These are phyloP conservation scores for Blastobotrys apis DNA, from an alignment of 1,139 yeast genomes.

Conservation along the genomic window DNA sequence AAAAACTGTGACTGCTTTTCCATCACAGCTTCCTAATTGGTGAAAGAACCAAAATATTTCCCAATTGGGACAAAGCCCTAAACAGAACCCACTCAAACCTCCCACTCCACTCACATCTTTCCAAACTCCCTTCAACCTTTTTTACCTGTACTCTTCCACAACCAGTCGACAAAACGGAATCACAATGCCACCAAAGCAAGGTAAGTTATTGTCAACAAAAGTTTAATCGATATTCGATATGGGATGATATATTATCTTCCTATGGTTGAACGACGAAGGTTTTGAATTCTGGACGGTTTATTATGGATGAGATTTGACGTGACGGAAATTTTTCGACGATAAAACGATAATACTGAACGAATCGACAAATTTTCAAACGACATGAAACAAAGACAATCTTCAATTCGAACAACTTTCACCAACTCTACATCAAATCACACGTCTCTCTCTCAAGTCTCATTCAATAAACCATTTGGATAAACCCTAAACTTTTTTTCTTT, in stretches of 20 bases:
- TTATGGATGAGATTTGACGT: not conserved
- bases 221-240: not conserved
- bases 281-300: not conserved
- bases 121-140: not conserved
- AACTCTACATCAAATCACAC: too few relatives aligned
- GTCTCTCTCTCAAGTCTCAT: too few relatives aligned
- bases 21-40: too few relatives aligned
- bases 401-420: too few relatives aligned
- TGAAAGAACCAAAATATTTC: too few relatives aligned
- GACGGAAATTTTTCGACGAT: not conserved
- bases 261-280: too few relatives aligned
- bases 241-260: too few relatives aligned
- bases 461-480: too few relatives aligned
- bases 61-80: not conserved
- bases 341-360: not conserved
- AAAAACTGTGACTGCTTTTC: too few relatives aligned
- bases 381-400: too few relatives aligned
- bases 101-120: not conserved
- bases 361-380: not conserved
- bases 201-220: slow-evolving; percentile 10
- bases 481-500: too few relatives aligned
- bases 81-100: not conserved
- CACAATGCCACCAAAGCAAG: slow-evolving; percentile 13
- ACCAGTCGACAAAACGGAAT: not conserved
- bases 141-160: not conserved